Evolutionary conservation across 257 asterid genomes (phyloP).

Genomic region (Cordia subcordata): DNA sequence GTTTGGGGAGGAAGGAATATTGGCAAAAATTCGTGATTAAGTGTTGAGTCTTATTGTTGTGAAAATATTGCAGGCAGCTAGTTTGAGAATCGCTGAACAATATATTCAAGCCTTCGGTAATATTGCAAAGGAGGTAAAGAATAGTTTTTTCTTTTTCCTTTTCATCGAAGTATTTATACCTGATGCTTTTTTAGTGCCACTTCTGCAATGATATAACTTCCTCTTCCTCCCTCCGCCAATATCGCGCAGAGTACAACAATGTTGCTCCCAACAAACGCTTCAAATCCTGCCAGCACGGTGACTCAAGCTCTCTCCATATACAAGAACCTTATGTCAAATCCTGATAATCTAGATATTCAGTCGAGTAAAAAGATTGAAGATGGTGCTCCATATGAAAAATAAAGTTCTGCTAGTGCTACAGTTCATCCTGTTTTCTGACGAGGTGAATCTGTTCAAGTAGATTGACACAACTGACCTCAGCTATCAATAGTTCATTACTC

Average conservation of each 20-base stretch:
- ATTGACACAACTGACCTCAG: neutral
- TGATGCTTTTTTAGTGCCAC: neutral
- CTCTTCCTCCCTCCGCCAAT: neutral
- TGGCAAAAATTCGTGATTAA: too few relatives aligned
- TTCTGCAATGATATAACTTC: neutral
- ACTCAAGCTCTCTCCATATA: conserved; percentile 59
- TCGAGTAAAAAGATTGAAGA: neutral
- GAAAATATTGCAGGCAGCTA: conserved; percentile 66
- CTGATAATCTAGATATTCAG: neutral
- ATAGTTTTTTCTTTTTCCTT: neutral
- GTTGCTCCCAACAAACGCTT: conserved; percentile 66
- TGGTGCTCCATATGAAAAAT: neutral
- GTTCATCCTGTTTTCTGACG: too few relatives aligned
- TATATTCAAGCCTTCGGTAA: conserved; percentile 73
- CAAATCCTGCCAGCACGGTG: conserved; percentile 66
- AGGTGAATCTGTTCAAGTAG: neutral
- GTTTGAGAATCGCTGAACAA: conserved; percentile 88
- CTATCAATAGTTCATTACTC: neutral
- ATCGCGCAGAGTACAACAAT: conserved; percentile 63
- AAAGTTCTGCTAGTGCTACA: too few relatives aligned
- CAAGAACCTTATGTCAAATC: conserved; percentile 31
- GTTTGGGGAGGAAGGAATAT: too few relatives aligned
- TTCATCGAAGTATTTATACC: neutral
- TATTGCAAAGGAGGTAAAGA: conserved; percentile 76
- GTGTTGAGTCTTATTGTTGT: neutral